Base-by-base conservation (phyloP, 2,329 filamentous ascomycete genomes). In the Hymenoscyphus albidus region DNA sequence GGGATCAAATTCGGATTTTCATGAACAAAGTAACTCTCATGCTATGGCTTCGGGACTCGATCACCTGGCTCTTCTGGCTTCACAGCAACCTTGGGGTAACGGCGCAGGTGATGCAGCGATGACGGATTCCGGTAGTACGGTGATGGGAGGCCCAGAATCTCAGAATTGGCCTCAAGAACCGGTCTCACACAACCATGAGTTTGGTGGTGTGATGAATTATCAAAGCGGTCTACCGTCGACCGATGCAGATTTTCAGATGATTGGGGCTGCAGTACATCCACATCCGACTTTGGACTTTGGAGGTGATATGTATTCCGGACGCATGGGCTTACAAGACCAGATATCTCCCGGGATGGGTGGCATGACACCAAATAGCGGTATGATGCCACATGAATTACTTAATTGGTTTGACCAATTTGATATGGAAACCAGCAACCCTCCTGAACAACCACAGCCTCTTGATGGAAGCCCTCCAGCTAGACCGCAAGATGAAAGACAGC, bases 351-450 rank as follows among this genome's bases (percentile, higher is more conserved):
- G 64, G 48, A 69, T 70, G 64, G 64, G 65, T 13, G 65, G 55
- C 55, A 60, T 68, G 16, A 66, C 65, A 51, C 66, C 66, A 39
- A 68, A 68, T 58, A 65, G 65, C 2, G 60, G 66, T 12, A 62
- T 69, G 39, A 70, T 70, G 69, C 69, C 67, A 9, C 62, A 68
- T 48, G 69, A 69, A 58, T 55, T 70, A 10, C 66, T 69, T 38
- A 70, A 68, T 55, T 70, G 69, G 69, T 70, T 70, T 54, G 69
- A 70, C 57, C 69, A 70, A 59, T 70, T 70, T 18, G 69, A 70
- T 48, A 60, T 69, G 42, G 69, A 70, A 3, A 62, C 69, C 2
- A 68, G 66, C 61, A 51, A 66, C 18, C 67, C 66, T 32, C 55
- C 62, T 27, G 67, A 67, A 7, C 58, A 56, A 13, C 38, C 65